Percentiles rank a stretch among this genome's conserved stretches.
phyloP scores from a whole-genome alignment of 1,284 basidiomycete species.

The Thelephora terrestris region DNA sequence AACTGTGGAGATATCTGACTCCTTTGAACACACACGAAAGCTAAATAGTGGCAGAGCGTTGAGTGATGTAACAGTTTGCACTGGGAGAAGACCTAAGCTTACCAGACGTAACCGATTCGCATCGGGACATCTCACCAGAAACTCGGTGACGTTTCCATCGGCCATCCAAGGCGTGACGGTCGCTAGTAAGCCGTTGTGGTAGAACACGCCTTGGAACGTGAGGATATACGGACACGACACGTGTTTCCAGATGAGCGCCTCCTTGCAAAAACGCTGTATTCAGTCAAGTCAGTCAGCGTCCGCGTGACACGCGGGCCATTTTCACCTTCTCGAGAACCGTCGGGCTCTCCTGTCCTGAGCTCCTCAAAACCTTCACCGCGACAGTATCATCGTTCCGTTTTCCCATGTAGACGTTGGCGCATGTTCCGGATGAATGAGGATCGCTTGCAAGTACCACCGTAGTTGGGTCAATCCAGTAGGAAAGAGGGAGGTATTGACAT shows the following conservation, averaged over 20 bases:
- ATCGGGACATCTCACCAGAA: conserved; percentile 1
- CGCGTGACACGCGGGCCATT: not conserved
- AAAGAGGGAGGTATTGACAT: no score
- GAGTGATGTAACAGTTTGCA: not conserved
- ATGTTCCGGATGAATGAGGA: conserved; percentile 5
- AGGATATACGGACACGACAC: conserved; percentile 5
- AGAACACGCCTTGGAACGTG: conserved; percentile 5
- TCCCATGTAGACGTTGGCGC: conserved; percentile 10
- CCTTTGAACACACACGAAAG: not conserved
- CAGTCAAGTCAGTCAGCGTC: no score
- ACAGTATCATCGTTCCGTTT: conserved; percentile 4
- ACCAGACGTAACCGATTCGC: conserved; percentile 7
- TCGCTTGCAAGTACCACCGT: no score
- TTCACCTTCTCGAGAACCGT: not conserved
- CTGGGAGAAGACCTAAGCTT: not conserved
- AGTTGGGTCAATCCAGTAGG: no score
- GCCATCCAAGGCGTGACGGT: conserved; percentile 8
- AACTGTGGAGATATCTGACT: not conserved
- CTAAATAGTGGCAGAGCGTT: not conserved
- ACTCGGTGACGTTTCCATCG: conserved; percentile 5
- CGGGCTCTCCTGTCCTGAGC: conserved; percentile 1
- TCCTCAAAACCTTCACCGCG: conserved; percentile 8
- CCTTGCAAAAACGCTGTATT: conserved; percentile 1
- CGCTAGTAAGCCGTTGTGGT: conserved; percentile 1
- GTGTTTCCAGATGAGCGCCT: conserved; percentile 8